A percentile compares a stretch with the other conserved stretches of the same genome.
phyloP scores from a whole-genome alignment of 129 eudicot species.

The Chrysanthemum makinoi region DNA sequence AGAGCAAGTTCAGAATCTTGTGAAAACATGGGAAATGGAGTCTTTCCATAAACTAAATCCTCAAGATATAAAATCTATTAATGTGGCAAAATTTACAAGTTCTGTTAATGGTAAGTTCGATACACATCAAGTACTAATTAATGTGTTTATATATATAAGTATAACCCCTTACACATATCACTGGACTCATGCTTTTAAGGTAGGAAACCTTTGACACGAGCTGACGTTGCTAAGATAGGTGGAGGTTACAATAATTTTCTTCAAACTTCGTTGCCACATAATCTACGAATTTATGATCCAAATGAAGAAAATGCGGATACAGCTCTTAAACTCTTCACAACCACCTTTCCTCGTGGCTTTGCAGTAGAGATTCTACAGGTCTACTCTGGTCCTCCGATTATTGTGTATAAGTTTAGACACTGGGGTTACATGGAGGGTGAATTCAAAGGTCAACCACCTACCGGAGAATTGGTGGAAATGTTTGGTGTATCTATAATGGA shows the following conservation, averaged over 20 bases:
- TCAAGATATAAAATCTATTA: conserved; percentile 52
- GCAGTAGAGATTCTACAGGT: conserved; percentile 76
- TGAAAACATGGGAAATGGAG: conserved; percentile 93
- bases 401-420: conserved; percentile 72
- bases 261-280: conserved; percentile 62
- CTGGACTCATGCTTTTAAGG: conserved; percentile 34
- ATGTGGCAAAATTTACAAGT: conserved; percentile 40
- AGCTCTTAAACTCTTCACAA: conserved; percentile 46
- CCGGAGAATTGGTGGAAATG: conserved; percentile 56
- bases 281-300: conserved; percentile 50
- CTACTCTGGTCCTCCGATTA: conserved; percentile 73
- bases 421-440: conserved; percentile 90
- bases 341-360: conserved; percentile 76
- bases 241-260: conserved; percentile 75
- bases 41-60: conserved; percentile 54
- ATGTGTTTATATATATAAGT: background rate
- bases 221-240: conserved; percentile 41
- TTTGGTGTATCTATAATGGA: conserved; percentile 55
- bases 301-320: conserved; percentile 49
- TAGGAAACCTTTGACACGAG: conserved; percentile 40
- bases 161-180: background rate
- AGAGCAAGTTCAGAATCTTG: conserved; percentile 74
- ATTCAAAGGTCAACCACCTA: conserved; percentile 65
- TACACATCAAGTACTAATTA: background rate
- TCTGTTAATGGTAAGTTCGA: conserved; percentile 44